These are phyloP conservation scores for Setaria viridis DNA, from an alignment of 202 grass and related monocot genomes.

Conservation along the genomic window DNA sequence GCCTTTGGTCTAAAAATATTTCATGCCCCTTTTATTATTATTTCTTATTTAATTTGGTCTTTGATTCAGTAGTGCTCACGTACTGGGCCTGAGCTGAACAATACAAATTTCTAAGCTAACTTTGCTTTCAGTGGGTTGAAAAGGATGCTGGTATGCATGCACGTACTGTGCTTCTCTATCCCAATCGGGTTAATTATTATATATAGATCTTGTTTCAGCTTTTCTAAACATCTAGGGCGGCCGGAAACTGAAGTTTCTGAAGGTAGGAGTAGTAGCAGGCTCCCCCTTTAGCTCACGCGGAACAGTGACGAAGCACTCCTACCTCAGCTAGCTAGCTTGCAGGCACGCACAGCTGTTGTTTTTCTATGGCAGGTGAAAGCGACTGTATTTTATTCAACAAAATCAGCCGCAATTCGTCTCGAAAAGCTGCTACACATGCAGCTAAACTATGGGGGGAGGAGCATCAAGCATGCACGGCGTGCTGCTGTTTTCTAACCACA, in stretches of 20 bases:
- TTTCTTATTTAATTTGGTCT: not conserved
- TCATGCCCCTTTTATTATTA: not conserved
- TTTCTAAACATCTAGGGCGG: conserved; percentile 32
- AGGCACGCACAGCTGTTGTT: not conserved
- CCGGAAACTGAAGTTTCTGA: conserved; percentile 3
- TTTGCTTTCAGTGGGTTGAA: not conserved
- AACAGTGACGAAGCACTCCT: not conserved
- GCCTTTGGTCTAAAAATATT: not conserved
- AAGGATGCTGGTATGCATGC: not conserved
- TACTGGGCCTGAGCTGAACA: not conserved
- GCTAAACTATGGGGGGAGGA: conserved; percentile 39
- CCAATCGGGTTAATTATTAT: not conserved
- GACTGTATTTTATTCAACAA: not conserved
- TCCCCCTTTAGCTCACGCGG: not conserved
- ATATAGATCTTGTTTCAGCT: conserved; percentile 21
- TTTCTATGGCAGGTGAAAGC: not conserved
- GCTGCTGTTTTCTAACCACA: conserved; percentile 47
- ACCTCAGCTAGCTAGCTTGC: not conserved
- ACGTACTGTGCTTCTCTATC: not conserved
- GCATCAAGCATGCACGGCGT: conserved; percentile 48
- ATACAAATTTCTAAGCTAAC: not conserved
- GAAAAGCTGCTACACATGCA: conserved; percentile 40
- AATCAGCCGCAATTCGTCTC: conserved; percentile 30
- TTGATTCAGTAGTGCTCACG: not conserved
- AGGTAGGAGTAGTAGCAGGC: not conserved